Base-by-base conservation (phyloP, 1,284 basidiomycete genomes). In the Boletus smithii region DNA sequence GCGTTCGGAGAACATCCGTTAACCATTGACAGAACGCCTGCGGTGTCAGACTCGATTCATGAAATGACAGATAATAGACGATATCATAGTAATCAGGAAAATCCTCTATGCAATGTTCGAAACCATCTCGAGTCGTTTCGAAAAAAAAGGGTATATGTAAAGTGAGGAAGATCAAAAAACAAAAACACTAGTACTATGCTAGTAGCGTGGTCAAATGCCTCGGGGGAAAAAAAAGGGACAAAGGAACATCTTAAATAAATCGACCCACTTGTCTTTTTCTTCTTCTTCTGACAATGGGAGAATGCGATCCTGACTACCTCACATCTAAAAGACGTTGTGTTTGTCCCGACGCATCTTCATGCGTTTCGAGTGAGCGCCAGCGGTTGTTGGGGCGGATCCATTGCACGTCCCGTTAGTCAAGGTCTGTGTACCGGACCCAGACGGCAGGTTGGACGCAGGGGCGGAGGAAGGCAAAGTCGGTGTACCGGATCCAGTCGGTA, bases 341-440 rank as follows among this genome's bases (percentile, higher is more conserved):
- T 8, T 53, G 3, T 16, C 44, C 13, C 46, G 51, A 20, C 14
- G 49, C 29, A 13, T n/a, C 34, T 24, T 37, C 30, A 29, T 35
- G 23, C 23, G 50, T 20, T 26, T 50, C 18, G 33, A 32, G n/a
- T 29, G 44, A 7, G 30, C 22, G 3, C 27, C n/a, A 20, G 39
- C 8, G 18, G 5, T 17, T 10, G 4, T 9, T 27, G 34, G 16
- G 24, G 14, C 11, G 33, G 33, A 24, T 24, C 23, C 6, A 3
- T 31, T 16, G 30, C 14, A 16, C 7, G 30, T 31, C 14, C 6
- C n/a, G 17, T 3, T 5, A 14, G 29, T 9, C 13, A 4, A 3
- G 10, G 24, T 14, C 10, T 30, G 2, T 2, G 46, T 49, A 7
- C 17, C 14, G 0, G 31, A 26, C 3, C 7, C 31, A 16, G 20